Evolutionary conservation across 2,329 filamentous ascomycete genomes (phyloP), one percentile per base, ranked within the genome.

Genomic region (Ceratocystis cubensis): DNA sequence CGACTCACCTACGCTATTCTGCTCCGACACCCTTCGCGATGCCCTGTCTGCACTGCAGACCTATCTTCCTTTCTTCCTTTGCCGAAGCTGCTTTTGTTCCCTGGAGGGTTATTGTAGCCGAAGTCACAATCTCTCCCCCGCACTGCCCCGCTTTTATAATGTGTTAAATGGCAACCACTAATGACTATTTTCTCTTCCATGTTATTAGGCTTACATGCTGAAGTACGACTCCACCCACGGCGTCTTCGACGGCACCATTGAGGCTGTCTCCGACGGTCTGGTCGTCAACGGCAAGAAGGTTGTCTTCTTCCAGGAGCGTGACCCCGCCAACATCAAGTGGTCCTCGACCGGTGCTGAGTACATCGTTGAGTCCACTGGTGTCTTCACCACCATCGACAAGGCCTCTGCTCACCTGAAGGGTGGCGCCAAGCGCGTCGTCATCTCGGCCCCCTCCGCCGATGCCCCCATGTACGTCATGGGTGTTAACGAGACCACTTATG

Each of bases 401-500:
- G 93, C 93, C 78, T 85, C 84, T 75, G 89, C 89, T 74, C 93
- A 97, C 82, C 87, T 97, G 82, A 88, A 89, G 81, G 93, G 92
- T 77, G 93, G 93, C 79, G 93, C 93, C 79, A 96, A 96, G 90
- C 96, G 96, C 87, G 93, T 92, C 79, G 81, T 92, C 83, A 92
- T 93, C 84, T 94, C 89, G 73, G 89, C 90, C 75, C 90, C 90
- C 75, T 95, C 90, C 70, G 88, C 89, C 72, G 94, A 99, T 82
- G 94, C 94, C 76, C 93, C 93, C 78, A 99, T 99, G 94, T 99
- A 95, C 86, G 94, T 99, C 77, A 95, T 96, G 87, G 94, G 94
- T 78, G 94, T 99, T 83, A 99, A 97, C 86, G 84, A 97, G 81
- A 85, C 92, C 79, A 84, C 80, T 74, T 97, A 97, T 88, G 93